phyloP scores from a whole-genome alignment of 176 grass and related monocot genomes.

The Lolium rigidum region DNA sequence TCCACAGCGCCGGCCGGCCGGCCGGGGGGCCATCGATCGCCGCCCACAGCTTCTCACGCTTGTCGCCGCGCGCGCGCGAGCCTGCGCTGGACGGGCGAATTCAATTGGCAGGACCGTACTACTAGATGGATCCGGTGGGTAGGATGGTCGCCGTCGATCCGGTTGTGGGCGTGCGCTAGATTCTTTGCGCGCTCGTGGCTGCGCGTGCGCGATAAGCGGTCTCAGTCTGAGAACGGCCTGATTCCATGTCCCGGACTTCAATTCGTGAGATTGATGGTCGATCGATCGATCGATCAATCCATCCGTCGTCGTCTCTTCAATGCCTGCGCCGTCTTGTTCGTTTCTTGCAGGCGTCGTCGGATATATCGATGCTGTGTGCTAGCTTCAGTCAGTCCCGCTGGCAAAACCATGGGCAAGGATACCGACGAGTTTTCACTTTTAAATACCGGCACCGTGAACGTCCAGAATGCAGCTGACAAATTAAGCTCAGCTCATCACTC shows the following conservation, averaged over 20 bases:
- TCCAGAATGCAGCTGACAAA: background rate
- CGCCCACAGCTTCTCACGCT: conserved; percentile 16
- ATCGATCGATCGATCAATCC: background rate
- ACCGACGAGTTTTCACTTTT: background rate
- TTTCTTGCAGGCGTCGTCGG: background rate
- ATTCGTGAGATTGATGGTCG: background rate
- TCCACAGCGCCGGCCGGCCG: background rate
- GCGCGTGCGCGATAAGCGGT: background rate
- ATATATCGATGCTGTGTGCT: background rate
- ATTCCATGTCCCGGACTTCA: background rate
- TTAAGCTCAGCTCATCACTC: background rate
- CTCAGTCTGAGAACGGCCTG: conserved; percentile 11
- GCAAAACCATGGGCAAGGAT: conserved; percentile 9
- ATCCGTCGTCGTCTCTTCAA: conserved; percentile 10
- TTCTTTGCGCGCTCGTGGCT: background rate
- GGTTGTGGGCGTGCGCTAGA: background rate
- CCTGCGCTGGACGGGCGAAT: background rate
- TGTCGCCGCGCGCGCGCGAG: background rate
- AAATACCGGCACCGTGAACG: too few relatives aligned
- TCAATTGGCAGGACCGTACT: background rate
- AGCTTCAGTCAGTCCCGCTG: background rate
- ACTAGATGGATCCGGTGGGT: background rate
- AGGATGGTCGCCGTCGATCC: background rate
- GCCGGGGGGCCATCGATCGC: too few relatives aligned
- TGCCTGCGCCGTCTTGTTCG: background rate